Base-by-base conservation (phyloP, 176 grass and related monocot genomes). In the Alloteropsis semialata region DNA sequence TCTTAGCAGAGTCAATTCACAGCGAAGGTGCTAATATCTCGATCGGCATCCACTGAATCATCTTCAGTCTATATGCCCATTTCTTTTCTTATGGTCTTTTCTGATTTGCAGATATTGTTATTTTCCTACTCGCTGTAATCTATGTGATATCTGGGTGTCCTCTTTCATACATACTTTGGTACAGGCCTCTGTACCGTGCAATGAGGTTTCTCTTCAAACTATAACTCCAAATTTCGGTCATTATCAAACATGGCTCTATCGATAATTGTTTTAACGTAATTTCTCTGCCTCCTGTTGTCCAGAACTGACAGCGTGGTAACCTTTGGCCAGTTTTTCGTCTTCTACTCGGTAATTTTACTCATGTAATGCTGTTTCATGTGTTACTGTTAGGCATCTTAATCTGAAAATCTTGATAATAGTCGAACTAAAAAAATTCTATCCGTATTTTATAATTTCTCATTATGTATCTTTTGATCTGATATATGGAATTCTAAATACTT, bases 151-250 rank as follows among this genome's bases (percentile, higher is more conserved):
- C 65, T 25, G 95, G 95, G 38, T 93, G 90, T 88, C 95, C 95
- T 72, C 92, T 98, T 79, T 98, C 95, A 57, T 98, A 89, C 74
- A 77, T 95, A 42, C 88, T 98, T 61, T 98, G 92, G 95, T 95
- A 98, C 88, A 90, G 84, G 56, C 92, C 92, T 82, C 81, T 98
- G 72, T 98, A 98, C 79, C 48, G 62, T 62, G 90, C 92, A 8
- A 98, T 98, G 95, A 91, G 90, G 95, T 98, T 83, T 80, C 54
- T 39, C 50, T 78, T 72, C 14, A 76, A 30, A 62, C 54, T 68
- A 37, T 8, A 60, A 46, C 54, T 70, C 56, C 15, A 64, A 64
- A 3, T 72, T 57, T 42, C 21, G 62, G 49, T 53, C 42, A 8
- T 62, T 30, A 73, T 30, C 21, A 63, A 38, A 81, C 14, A 45